Base-by-base conservation (phyloP, 306 rosid genomes). In the Abrus pulchellus region DNA sequence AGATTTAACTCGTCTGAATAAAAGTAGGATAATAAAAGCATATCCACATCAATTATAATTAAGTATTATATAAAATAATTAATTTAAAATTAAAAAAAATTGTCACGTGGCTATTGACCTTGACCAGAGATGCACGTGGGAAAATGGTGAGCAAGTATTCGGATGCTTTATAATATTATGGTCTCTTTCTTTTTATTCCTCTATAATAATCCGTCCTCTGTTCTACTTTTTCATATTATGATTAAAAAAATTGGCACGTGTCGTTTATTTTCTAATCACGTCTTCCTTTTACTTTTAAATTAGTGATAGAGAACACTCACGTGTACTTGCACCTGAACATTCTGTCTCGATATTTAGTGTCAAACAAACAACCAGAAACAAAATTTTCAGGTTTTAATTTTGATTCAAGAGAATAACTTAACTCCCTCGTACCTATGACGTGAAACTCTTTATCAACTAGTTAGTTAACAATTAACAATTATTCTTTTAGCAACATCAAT, bases 181-280 rank as follows among this genome's bases (percentile, higher is more conserved):
- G 20, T 20, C 20, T 69, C 33, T 13, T 2, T 6, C 1, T 11
- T 12, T 32, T 49, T 50, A 32, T 8, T 4, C 12, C 48, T 1
- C 5, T 72, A 14, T 12, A 7, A 5, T 12, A 61, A 60, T 6
- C 47, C 5, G 33, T 40, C 50, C 69, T 36, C 45, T 36, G 69
- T 63, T 63, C 11, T 40, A 64, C 68, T 60, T 10, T 33, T 13
- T 63, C 47, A n/a, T 36, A 13, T 36, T 64, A 7, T 64, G 2
- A 36, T 33, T 5, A 63, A 63, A 36, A 36, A 41, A 0, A 40
- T 30, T 14, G 27, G 7, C 36, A 63, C 20, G 72, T 34, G 29
- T 48, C 28, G 50, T 14, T 62, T 36, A 14, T 36, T 76, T 76
- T 52, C 59, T 75, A 1, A 49, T 76, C 27, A 48, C n/a, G 34